These are phyloP conservation scores for Kwoniella shivajii DNA, from an alignment of 1,284 basidiomycete species.

Conservation along the genomic window DNA sequence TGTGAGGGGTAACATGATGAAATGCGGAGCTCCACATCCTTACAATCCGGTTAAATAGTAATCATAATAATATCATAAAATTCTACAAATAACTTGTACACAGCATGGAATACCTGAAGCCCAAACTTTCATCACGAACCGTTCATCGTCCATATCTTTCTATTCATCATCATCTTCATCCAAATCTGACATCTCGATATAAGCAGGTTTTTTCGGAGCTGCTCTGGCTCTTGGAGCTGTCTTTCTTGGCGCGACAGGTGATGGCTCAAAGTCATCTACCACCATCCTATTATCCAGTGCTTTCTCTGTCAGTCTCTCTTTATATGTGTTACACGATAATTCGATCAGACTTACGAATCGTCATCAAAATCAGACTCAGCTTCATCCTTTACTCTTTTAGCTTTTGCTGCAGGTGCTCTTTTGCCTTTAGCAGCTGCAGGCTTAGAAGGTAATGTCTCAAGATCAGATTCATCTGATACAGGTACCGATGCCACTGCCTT, in stretches of 20 bases:
- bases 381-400: conserved; percentile 21
- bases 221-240: conserved; percentile 31
- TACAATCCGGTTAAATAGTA: too few species aligned
- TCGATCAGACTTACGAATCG: conserved; percentile 31
- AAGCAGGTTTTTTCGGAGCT: conserved; percentile 37
- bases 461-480: conserved; percentile 5
- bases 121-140: background rate
- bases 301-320: too few species aligned
- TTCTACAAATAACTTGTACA: background rate
- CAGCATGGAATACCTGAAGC: background rate
- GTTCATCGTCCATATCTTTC: background rate
- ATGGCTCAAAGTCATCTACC: conserved; percentile 27
- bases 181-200: conserved; percentile 41
- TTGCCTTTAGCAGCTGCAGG: conserved; percentile 18
- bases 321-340: too few species aligned
- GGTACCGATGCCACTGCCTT: background rate
- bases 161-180: conserved; percentile 33
- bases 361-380: conserved; percentile 39
- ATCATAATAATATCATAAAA: background rate
- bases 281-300: conserved; percentile 5
- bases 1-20: too few species aligned
- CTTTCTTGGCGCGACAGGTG: conserved; percentile 24
- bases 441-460: conserved; percentile 11
- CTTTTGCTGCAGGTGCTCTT: conserved; percentile 19
- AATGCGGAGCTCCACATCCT: too few species aligned